Evolutionary conservation across 2,329 filamentous ascomycete species (phyloP).

Genomic region (Iodosphaeria phyllophila): DNA sequence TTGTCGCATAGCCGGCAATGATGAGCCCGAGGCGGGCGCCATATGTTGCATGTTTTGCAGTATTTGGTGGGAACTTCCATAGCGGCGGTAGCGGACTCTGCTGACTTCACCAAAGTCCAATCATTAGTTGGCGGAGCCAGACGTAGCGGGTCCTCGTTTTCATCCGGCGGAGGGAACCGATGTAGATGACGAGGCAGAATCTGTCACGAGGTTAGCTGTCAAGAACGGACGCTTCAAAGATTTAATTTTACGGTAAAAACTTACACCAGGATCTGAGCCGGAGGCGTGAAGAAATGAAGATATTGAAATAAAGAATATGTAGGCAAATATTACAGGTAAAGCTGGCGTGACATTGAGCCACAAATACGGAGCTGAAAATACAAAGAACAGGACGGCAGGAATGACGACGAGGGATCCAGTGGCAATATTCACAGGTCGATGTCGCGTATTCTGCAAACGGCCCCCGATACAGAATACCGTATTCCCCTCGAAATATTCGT

Average conservation of each 20-base stretch:
- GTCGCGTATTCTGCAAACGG: slow-evolving; percentile 70
- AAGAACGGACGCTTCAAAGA: no score
- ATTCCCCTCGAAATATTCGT: slow-evolving; percentile 88
- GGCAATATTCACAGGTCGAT: slow-evolving; percentile 74
- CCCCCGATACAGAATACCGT: slow-evolving; percentile 78
- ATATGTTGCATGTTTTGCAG: slow-evolving; percentile 94
- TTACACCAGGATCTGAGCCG: slow-evolving; percentile 77
- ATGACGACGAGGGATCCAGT: slow-evolving; percentile 68
- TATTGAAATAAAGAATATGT: slow-evolving; percentile 76
- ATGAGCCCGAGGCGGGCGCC: slow-evolving; percentile 87
- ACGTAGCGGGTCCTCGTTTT: slow-evolving; percentile 62
- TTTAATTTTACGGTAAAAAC: slow-evolving; percentile 16
- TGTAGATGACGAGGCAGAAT: slow-evolving; percentile 88
- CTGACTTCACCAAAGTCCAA: slow-evolving; percentile 81
- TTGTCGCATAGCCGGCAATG: slow-evolving; percentile 96
- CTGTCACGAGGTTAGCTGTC: slow-evolving; percentile 23
- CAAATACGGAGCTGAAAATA: slow-evolving; percentile 65
- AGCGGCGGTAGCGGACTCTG: slow-evolving; percentile 55
- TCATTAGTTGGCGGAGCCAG: slow-evolving; percentile 76
- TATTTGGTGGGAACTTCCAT: slow-evolving; percentile 99
- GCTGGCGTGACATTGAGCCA: slow-evolving; percentile 79
- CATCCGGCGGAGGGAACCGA: slow-evolving; percentile 58
- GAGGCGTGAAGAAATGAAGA: slow-evolving; percentile 93
- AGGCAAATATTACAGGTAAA: slow-evolving; percentile 76
- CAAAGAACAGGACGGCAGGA: slow-evolving; percentile 69